Conservation (phyloP, 2,329 filamentous ascomycete genomes). For the Arthrobotrys sinensis region DNA sequence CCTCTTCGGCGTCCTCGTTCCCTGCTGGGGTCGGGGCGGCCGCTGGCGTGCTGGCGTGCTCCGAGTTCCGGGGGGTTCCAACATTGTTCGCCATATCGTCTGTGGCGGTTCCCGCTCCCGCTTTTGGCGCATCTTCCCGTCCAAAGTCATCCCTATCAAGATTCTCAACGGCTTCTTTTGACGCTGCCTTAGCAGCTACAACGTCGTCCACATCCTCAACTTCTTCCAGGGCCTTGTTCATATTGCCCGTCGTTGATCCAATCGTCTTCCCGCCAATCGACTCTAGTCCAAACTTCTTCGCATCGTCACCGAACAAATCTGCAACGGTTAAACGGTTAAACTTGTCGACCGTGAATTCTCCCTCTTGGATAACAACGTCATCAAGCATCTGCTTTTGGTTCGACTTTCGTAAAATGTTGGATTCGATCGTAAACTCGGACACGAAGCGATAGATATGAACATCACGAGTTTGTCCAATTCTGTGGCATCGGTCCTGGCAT, state of each 20-base stretch:
- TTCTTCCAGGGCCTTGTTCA: constrained; percentile 83
- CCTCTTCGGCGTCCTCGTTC: constrained; percentile 61
- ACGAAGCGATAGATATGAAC: constrained; percentile 97
- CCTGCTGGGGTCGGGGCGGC: constrained; percentile 30
- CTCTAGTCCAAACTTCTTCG: constrained; percentile 70
- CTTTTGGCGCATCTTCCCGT: constrained; percentile 56
- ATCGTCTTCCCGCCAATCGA: constrained; percentile 59
- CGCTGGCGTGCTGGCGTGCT: constrained; percentile 45
- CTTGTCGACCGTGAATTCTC: constrained; percentile 97
- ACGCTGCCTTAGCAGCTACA: constrained; percentile 85
- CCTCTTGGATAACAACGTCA: constrained; percentile 98
- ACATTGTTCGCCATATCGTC: constrained; percentile 38
- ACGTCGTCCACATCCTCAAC: constrained; percentile 95
- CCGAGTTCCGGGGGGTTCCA: constrained; percentile 47
- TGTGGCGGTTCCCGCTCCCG: background rate
- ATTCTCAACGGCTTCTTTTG: constrained; percentile 84
- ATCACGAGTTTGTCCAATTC: constrained; percentile 96
- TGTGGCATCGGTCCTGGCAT: constrained; percentile 96
- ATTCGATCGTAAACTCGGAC: constrained; percentile 94
- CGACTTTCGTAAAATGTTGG: constrained; percentile 95
- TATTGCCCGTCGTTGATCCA: constrained; percentile 73
- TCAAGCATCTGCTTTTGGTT: constrained; percentile 98
- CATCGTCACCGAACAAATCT: constrained; percentile 77
- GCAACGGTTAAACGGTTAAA: constrained; percentile 83
- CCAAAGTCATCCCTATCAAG: constrained; percentile 75